A percentile compares a stretch with the other conserved stretches of the same genome.
Evolutionary conservation across 2,329 filamentous ascomycete genomes (phyloP).

Genomic region (Clonostachys rhizophaga): DNA sequence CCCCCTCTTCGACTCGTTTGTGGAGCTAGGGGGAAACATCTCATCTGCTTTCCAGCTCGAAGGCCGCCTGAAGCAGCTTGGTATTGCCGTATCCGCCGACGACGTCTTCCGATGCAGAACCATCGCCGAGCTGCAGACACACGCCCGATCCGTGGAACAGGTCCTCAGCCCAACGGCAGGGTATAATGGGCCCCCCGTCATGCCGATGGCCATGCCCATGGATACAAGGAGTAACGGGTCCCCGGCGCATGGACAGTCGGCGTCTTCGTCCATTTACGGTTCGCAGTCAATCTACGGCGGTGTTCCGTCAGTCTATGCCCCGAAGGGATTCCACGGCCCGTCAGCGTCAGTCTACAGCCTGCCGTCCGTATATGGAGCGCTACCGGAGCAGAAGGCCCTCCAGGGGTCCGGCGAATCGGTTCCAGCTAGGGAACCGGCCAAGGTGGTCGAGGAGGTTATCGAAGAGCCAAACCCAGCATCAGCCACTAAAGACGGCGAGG

Average conservation of each 20-base stretch:
- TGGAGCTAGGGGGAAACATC: slow-evolving; percentile 35
- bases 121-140: slow-evolving; percentile 37
- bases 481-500: background rate
- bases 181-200: background rate
- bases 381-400: background rate
- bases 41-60: slow-evolving; percentile 1
- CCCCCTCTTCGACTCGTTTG: slow-evolving; percentile 33
- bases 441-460: background rate
- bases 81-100: slow-evolving; percentile 24
- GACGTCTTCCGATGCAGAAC: slow-evolving; percentile 37
- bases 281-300: no score
- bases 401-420: background rate
- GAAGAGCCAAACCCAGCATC: background rate
- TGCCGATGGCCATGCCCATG: background rate
- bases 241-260: background rate
- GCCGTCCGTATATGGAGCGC: background rate
- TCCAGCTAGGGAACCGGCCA: background rate
- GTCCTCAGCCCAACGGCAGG: background rate
- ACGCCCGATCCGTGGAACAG: slow-evolving; percentile 13
- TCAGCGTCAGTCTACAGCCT: no score
- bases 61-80: background rate
- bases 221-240: background rate
- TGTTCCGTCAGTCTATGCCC: background rate
- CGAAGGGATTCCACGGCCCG: background rate
- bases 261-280: background rate